Evolutionary conservation across 345 rosid species (phyloP), one percentile per base, ranked within the genome.

Genomic region (Diplotaxis tenuifolia): DNA sequence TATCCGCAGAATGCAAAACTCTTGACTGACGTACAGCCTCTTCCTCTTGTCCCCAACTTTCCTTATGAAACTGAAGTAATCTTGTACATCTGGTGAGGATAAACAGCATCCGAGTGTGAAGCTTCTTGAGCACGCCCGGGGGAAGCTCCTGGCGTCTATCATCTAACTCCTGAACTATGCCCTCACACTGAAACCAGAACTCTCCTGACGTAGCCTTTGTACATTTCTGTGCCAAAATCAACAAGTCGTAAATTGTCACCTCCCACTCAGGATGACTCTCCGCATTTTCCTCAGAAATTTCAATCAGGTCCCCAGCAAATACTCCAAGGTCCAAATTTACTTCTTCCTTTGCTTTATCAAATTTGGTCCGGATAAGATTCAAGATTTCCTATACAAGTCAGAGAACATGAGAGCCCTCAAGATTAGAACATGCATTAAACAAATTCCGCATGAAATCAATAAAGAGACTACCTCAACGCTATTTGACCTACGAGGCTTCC

Each of bases 341-440:
- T 85, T 88, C 95, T 86, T 91, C 95, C 83, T 94, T 94, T 68
- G 92, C 93, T 80, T 87, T 89, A 82, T 88, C 97, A 87, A 94
- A 94, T 75, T 85, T 94, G 40, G 85, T 83, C 73, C 90, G 82
- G 75, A 91, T 88, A 9, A 82, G 85, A 72, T 75, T 86, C 86
- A 91, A 78, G 23, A 86, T 72, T 75, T 88, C 93, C 96, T 94
- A 88, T 55, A 72, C 3, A 61, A 73, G 68, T 61, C 68, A 76
- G 50, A 42, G 50, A n/a, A 42, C 50, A n/a, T n/a, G n/a, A 4
- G 7, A 42, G 50, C 50, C 15, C 2, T 42, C 21, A 60, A 42
- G 34, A 70, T 80, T 78, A 70, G 70, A 72, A 36, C 18, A 58
- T 23, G 62, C 25, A 75, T 25, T 65, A 9, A 20, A 78, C 21